Conservation (phyloP, 164 flowering plant genomes). For the Platanus orientalis region DNA sequence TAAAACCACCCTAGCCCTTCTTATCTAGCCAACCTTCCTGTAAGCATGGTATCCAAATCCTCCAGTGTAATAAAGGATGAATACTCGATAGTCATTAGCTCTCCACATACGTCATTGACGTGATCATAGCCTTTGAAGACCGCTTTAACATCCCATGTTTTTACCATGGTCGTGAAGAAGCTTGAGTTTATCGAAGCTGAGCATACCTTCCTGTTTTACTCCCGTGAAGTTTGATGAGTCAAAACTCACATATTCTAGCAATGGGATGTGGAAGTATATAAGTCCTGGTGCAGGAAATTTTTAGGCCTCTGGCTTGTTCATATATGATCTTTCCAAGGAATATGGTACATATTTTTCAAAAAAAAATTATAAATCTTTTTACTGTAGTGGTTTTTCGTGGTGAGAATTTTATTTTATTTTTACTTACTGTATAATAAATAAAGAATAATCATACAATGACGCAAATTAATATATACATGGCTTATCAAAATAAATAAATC, state of each 20-base stretch:
- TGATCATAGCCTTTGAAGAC: constrained; percentile 90
- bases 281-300: constrained; percentile 76
- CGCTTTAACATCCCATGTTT: constrained; percentile 85
- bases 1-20: constrained; percentile 81
- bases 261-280: constrained; percentile 86
- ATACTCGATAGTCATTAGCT: constrained; percentile 58
- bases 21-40: constrained; percentile 86
- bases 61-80: constrained; percentile 88
- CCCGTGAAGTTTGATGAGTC: constrained; percentile 76
- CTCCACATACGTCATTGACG: constrained; percentile 85
- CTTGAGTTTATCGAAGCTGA: constrained; percentile 90
- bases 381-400: no score
- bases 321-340: constrained; percentile 54
- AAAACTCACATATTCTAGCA: constrained; percentile 71
- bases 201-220: constrained; percentile 74
- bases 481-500: constrained; percentile 13
- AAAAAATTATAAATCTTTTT: not conserved
- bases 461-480: no score
- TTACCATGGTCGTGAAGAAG: constrained; percentile 75
- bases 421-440: no score
- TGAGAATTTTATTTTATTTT: no score
- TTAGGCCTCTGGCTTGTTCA: constrained; percentile 43
- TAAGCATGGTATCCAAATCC: constrained; percentile 99
- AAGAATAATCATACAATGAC: no score
- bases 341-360: not conserved